phyloP scores from a whole-genome alignment of 1,284 basidiomycete species.

The Anthracocystis setariae region DNA sequence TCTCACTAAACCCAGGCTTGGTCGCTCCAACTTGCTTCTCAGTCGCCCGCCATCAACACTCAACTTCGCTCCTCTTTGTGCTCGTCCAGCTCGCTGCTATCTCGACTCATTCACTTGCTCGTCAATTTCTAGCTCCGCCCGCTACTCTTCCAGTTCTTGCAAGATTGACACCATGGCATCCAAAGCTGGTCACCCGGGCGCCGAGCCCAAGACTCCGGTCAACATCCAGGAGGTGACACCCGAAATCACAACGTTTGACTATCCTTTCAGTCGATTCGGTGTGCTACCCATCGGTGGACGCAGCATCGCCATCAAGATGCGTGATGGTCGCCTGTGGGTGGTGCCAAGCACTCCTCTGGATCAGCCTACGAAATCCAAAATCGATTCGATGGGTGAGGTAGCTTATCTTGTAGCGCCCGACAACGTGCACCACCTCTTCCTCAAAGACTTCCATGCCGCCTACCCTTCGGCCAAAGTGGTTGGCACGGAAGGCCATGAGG shows the following conservation, averaged over 20 bases:
- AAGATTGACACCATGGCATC: slow-evolving; percentile 33
- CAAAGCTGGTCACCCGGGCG: slow-evolving; percentile 21
- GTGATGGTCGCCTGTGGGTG: slow-evolving; percentile 75
- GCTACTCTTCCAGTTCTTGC: slow-evolving; percentile 16
- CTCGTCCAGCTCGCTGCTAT: not conserved
- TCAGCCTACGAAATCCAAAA: slow-evolving; percentile 74
- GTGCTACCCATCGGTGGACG: slow-evolving; percentile 68
- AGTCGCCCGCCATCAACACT: not conserved
- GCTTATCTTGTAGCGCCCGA: slow-evolving; percentile 70
- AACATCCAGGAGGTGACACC: slow-evolving; percentile 48
- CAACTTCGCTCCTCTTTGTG: not conserved
- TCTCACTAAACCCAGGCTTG: not conserved
- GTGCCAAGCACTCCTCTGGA: slow-evolving; percentile 85
- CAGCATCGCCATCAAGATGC: slow-evolving; percentile 79
- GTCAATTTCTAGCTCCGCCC: not conserved
- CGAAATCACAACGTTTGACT: slow-evolving; percentile 63
- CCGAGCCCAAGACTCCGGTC: slow-evolving; percentile 37
- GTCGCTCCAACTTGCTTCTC: not conserved
- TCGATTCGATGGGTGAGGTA: slow-evolving; percentile 81
- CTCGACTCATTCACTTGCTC: slow-evolving; percentile 1
- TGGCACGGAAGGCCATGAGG: slow-evolving; percentile 69
- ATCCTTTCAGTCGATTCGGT: slow-evolving; percentile 65
- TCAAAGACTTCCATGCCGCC: slow-evolving; percentile 60
- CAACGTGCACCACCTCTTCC: slow-evolving; percentile 70
- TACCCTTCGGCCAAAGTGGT: slow-evolving; percentile 67